Base-by-base conservation (phyloP, 495 filamentous ascomycete genomes). In the Hypoxylon fuscum region DNA sequence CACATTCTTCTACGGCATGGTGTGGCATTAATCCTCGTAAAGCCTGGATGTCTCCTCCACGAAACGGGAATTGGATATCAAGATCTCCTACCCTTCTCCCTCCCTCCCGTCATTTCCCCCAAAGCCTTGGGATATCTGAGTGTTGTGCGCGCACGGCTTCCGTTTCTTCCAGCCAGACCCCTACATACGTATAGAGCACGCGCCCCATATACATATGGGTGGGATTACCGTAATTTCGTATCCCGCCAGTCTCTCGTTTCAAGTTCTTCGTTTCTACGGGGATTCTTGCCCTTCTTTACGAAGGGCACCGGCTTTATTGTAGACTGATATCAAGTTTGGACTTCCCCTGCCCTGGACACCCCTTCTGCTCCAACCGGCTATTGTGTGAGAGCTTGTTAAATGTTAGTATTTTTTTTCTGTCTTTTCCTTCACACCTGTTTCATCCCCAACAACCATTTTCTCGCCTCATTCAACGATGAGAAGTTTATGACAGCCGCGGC, bases 141-240 rank as follows among this genome's bases (percentile, higher is more conserved):
- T n/a, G 18, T 42, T 44, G 15, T 38, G 35, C 15, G 52, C 58
- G 63, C 63, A 66, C 63, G 63, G 53, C 57, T 66, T 48, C 53
- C 46, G 58, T 57, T 58, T 45, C 43, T 25, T 45, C 38, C 35
- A 55, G 58, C n/a, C 41, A 55, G 22, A 11, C 20, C 25, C 41
- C 37, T 38, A 27, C n/a, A n/a, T n/a, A 29, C 51, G 46, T 54
- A 58, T 62, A 57, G 48, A 49, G 48, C 47, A 11, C 56, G 12
- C 46, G 52, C 63, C 60, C 63, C n/a, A 45, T 58, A 58, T 66
- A 66, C 56, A 47, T 61, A 66, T 49, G 56, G 56, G 52, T 62
- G 52, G 37, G 5, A 57, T n/a, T 52, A 66, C 48, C 48, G 44
- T 58, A 66, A 62, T 66, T 54, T 66, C 63, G 63, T 62, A 62